Conservation (phyloP, 768 basidiomycete species). For the Chlorophyllum brunneum region DNA sequence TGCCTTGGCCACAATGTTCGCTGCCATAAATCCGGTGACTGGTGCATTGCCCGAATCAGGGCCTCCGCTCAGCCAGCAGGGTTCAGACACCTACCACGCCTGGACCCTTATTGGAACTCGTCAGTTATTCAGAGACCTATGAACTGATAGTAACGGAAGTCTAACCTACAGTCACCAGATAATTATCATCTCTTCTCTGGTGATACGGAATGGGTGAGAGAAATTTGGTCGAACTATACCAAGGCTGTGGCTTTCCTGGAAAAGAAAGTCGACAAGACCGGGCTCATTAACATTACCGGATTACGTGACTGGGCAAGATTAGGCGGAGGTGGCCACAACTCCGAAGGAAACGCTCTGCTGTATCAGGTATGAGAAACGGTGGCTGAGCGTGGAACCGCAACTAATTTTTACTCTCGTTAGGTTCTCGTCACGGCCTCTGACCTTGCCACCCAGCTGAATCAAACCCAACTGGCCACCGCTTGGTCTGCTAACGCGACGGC, state of each 20-base stretch:
- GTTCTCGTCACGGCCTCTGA: constrained; percentile 43
- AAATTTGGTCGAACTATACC: constrained; percentile 53
- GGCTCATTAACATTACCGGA: constrained; percentile 54
- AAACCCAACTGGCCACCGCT: constrained; percentile 27
- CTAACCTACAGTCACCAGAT: constrained; percentile 25
- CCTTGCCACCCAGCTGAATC: constrained; percentile 38
- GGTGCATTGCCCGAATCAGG: constrained; percentile 55
- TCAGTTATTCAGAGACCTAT: constrained; percentile 22
- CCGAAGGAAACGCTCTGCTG: constrained; percentile 52
- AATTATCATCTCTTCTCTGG: constrained; percentile 58
- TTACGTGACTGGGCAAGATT: constrained; percentile 54
- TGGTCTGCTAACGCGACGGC: constrained; percentile 44
- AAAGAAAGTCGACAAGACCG: constrained; percentile 44
- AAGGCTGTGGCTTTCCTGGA: constrained; percentile 52
- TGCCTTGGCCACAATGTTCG: constrained; percentile 56
- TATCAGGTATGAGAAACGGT: constrained; percentile 33
- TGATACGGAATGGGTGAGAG: constrained; percentile 45
- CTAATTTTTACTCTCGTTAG: constrained; percentile 23
- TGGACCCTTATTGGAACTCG: constrained; percentile 60
- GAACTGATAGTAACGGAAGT: background rate
- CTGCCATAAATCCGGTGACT: constrained; percentile 45
- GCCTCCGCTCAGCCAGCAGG: constrained; percentile 41
- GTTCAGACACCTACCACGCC: constrained; percentile 52
- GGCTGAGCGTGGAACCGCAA: background rate
- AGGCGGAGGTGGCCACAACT: constrained; percentile 52